A percentile compares a stretch with the other conserved stretches of the same genome.
Evolutionary conservation across 257 asterid genomes (phyloP).

Genomic region (Nicotiana benthamiana): DNA sequence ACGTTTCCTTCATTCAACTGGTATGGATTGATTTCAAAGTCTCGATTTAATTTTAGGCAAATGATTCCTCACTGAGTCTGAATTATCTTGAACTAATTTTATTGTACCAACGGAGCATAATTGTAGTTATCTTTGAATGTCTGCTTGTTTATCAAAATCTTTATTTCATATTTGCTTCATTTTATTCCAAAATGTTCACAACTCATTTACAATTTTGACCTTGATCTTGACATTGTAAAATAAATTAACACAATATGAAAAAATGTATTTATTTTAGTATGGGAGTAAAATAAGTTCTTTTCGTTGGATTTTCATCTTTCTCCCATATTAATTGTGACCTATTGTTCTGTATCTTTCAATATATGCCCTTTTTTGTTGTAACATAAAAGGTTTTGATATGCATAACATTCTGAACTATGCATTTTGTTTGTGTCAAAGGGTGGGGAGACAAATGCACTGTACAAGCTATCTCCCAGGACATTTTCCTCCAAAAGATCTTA

Average conservation of each 20-base stretch:
- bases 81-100: not conserved
- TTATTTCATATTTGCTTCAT: not conserved
- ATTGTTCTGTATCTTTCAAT: not conserved
- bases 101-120: not conserved
- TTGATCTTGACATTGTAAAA: not conserved
- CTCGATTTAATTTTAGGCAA: not conserved
- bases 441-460: slow-evolving; percentile 40
- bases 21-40: not conserved
- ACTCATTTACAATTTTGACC: not conserved
- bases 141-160: not conserved
- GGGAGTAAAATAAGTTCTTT: not conserved
- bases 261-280: not conserved
- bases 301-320: not conserved
- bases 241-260: not conserved
- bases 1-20: not conserved
- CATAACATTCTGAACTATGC: not conserved
- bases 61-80: not conserved
- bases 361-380: not conserved
- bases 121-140: not conserved
- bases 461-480: slow-evolving; percentile 32
- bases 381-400: not conserved
- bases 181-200: not conserved
- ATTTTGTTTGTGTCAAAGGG: not conserved
- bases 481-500: slow-evolving; percentile 31
- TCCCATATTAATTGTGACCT: not conserved